Base-by-base conservation (phyloP, 2,329 filamentous ascomycete genomes). In the Neonectria ditissima region DNA sequence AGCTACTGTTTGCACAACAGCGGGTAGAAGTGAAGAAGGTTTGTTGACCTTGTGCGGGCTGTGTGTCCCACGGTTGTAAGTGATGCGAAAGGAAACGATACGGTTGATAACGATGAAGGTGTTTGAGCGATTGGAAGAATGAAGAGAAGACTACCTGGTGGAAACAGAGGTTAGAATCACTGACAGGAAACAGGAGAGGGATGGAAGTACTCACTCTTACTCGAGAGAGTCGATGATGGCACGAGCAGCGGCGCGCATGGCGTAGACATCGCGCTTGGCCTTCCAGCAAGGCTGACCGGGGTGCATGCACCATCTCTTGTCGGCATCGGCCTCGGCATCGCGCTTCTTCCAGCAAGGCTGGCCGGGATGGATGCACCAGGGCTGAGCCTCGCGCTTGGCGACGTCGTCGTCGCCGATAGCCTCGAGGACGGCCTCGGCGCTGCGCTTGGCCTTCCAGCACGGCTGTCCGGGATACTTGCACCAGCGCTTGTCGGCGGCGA, bases 391-490 rank as follows among this genome's bases (percentile, higher is more conserved):
- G 65, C 76, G 72, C 63, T 75, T 74, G 70, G 78, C 77, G 64
- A 79, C 56, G 2, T 69, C 66, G 2, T 65, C 66, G 2, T 65
- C 64, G 11, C 63, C 64, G 26, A 76, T 63, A 61, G 76, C 76
- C 16, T 75, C 65, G 32, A 73, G 65, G 22, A 73, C 73, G 14
- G 75, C 67, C 52, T 70, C 71, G 55, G 70, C 69, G 16, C 70
- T 67, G 51, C 77, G 77, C 62, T 73, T 73, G 68, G 75, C 77
- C 73, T 76, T 80, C 79, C 77, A 79, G 79, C 79, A 80, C 7
- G 73, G 63, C 66, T 77, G 68, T 18, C 78, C 78, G 26, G 64
- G 65, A 52, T 69, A 64, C 26, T 63, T 64, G 67, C 77, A 78
- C 72, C 75, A 76, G 3, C 45, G 65, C 56, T 69, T 60, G 39